A percentile compares a stretch with the other conserved stretches of the same genome.
Evolutionary conservation across 352 stramenopile species (phyloP).

Genomic region (Phytophthora brassicae): DNA sequence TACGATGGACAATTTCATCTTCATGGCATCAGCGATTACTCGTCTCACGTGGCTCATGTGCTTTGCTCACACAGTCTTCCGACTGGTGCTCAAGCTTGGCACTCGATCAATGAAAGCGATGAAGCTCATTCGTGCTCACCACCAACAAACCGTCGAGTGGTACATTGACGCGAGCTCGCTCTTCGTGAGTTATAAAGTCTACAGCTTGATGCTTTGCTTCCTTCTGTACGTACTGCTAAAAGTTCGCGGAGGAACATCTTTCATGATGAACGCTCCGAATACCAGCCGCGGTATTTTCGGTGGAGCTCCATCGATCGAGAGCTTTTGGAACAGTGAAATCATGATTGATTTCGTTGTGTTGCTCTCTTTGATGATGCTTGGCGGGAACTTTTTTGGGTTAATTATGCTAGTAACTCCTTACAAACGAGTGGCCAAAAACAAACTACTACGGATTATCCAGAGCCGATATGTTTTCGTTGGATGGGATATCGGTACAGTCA

Average conservation of each 20-base stretch:
- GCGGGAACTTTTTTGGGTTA: conserved; percentile 25
- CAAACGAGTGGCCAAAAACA: conserved; percentile 44
- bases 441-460: conserved; percentile 47
- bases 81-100: conserved; percentile 33
- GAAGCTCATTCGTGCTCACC: conserved; percentile 29
- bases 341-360: conserved; percentile 52
- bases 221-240: conserved; percentile 44
- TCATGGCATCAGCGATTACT: conserved; percentile 48
- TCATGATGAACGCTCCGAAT: conserved; percentile 40
- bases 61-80: conserved; percentile 39
- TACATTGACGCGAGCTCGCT: conserved; percentile 48
- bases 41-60: conserved; percentile 68
- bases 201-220: conserved; percentile 51
- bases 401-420: conserved; percentile 45
- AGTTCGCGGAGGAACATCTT: conserved; percentile 35
- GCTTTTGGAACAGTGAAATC: conserved; percentile 60
- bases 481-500: conserved; percentile 43
- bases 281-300: conserved; percentile 43
- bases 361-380: conserved; percentile 34
- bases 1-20: conserved; percentile 59
- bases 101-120: conserved; percentile 34
- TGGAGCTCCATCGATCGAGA: conserved; percentile 32
- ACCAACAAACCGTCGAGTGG: conserved; percentile 46
- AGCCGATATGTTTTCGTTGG: conserved; percentile 49
- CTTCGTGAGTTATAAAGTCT: conserved; percentile 67